Conservation (phyloP, 192 early-diverging fungal genomes). For the Coemansia sp. region DNA sequence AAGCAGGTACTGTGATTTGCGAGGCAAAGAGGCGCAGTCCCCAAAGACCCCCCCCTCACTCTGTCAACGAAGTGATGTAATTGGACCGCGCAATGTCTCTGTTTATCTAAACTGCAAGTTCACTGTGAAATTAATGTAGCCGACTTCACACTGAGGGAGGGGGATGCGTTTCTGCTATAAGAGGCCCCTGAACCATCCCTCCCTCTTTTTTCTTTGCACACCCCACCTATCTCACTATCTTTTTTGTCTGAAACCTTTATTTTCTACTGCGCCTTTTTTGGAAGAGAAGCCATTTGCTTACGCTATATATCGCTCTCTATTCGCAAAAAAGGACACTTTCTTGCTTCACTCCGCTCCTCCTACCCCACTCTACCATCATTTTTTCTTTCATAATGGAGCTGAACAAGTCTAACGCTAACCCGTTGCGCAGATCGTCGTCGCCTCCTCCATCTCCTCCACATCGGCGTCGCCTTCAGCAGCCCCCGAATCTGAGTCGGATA, state of each 20-base stretch:
- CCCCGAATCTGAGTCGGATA: conserved; percentile 12
- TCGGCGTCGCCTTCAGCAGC: not conserved
- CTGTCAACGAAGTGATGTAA: not conserved
- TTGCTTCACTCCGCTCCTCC: not conserved
- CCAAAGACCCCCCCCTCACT: not conserved
- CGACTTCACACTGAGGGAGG: not conserved
- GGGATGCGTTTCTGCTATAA: not conserved
- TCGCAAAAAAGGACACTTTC: not conserved
- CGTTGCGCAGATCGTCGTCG: conserved; percentile 12
- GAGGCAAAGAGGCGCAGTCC: not conserved
- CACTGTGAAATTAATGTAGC: not conserved
- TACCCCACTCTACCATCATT: not conserved
- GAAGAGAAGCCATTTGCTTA: not conserved
- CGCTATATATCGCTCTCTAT: not conserved
- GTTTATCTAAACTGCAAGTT: not conserved
- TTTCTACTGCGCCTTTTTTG: not conserved
- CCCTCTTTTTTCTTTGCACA: not conserved
- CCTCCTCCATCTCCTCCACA: conserved; percentile 10
- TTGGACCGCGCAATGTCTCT: not conserved
- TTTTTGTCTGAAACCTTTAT: conserved; percentile 6
- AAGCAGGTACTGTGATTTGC: not conserved
- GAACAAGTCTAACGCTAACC: not conserved
- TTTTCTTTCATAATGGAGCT: conserved; percentile 1
- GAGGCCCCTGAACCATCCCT: not conserved
- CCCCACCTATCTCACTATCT: not conserved